These are phyloP conservation scores for Amphicarpaea edgeworthii DNA, from an alignment of 306 rosid species.

Conservation along the genomic window DNA sequence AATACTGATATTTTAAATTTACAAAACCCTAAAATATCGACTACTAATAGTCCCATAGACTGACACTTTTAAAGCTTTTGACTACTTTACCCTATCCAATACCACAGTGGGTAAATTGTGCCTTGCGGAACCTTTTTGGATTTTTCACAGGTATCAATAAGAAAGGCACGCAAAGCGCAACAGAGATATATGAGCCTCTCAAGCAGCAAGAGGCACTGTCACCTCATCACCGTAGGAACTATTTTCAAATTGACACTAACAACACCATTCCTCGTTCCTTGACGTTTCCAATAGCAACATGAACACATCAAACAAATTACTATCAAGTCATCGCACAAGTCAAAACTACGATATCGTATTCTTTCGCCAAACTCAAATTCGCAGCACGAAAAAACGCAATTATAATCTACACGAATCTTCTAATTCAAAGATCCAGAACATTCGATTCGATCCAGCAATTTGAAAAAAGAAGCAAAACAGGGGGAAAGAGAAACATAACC, in stretches of 20 bases:
- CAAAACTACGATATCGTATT: conserved; percentile 17
- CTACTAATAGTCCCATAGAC: not conserved
- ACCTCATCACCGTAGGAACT: conserved; percentile 6
- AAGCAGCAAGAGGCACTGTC: conserved; percentile 2
- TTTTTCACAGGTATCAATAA: not conserved
- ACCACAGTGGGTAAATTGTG: conserved; percentile 5
- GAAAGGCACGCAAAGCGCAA: not conserved
- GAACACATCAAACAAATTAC: not conserved
- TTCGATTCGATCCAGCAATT: conserved; percentile 24
- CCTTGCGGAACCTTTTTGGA: not conserved
- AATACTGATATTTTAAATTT: not conserved
- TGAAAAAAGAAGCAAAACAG: not conserved
- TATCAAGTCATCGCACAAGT: conserved; percentile 3
- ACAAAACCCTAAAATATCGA: conserved; percentile 22
- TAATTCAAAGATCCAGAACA: conserved; percentile 4
- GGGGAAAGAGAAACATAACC: conserved; percentile 46
- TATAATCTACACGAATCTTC: not conserved
- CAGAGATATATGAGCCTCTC: not conserved
- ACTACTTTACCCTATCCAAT: conserved; percentile 24
- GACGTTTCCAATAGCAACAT: not conserved
- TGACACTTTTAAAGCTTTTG: not conserved
- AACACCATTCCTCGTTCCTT: not conserved
- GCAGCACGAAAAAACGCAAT: not conserved
- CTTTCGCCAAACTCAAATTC: conserved; percentile 31
- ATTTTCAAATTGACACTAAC: conserved; percentile 23